A percentile compares a stretch with the other conserved stretches of the same genome.
These are phyloP conservation scores for Penicillium riverlandense DNA, from an alignment of 495 filamentous ascomycete species.

Conservation along the genomic window DNA sequence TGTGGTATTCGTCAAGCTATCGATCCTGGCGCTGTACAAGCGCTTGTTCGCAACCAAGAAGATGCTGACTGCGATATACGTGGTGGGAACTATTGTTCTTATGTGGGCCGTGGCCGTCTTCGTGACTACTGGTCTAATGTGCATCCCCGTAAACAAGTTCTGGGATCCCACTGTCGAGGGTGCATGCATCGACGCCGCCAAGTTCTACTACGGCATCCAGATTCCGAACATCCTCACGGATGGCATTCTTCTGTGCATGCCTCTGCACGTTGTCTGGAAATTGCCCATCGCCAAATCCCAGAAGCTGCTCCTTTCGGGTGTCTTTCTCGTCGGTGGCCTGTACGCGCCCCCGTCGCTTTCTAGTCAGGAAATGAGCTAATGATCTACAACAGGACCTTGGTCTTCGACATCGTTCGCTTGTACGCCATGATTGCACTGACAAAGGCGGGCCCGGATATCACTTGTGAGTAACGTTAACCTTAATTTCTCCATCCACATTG, in stretches of 20 bases:
- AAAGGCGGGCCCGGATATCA: conserved; percentile 14
- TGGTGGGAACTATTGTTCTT: conserved; percentile 18
- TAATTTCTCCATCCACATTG: neutral
- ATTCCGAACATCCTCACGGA: conserved; percentile 37
- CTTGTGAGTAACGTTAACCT: conserved; percentile 8
- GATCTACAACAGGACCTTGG: conserved; percentile 7
- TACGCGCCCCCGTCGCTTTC: conserved; percentile 6
- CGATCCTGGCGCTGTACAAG: conserved; percentile 35
- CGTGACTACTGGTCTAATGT: conserved; percentile 21
- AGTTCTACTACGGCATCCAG: conserved; percentile 27
- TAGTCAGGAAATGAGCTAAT: neutral
- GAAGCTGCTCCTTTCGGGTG: conserved; percentile 28
- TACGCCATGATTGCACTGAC: conserved; percentile 13
- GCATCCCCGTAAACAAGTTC: conserved; percentile 25
- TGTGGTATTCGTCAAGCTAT: conserved; percentile 31
- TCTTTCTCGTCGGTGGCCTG: conserved; percentile 37
- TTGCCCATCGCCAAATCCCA: conserved; percentile 29
- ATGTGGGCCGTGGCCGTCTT: conserved; percentile 24
- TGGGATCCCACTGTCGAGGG: conserved; percentile 21
- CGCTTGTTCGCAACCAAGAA: conserved; percentile 25
- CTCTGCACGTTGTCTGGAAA: conserved; percentile 36
- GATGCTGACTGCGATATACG: conserved; percentile 19
- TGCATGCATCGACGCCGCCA: conserved; percentile 21
- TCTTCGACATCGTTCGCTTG: conserved; percentile 15
- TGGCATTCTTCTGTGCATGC: conserved; percentile 35